A percentile compares a stretch with the other conserved stretches of the same genome.
Conservation (phyloP, 1,284 basidiomycete species). For the Pascua guehoae region DNA sequence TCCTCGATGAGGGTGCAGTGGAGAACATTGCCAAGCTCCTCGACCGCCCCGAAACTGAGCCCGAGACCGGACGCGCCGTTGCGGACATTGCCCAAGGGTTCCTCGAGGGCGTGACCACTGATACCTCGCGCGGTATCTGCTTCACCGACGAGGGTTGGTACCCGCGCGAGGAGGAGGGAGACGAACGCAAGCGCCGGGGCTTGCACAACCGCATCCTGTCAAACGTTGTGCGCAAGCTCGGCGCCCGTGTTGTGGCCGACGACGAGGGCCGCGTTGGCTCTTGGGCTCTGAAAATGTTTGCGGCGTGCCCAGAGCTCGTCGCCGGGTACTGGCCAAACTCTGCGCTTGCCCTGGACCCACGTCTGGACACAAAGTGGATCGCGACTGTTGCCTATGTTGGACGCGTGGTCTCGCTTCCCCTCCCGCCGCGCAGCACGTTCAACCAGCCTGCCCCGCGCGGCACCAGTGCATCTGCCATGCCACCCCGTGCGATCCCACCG, state of each 20-base stretch:
- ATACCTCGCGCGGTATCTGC: conserved; percentile 77
- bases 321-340: conserved; percentile 73
- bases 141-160: conserved; percentile 92
- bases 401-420: conserved; percentile 66
- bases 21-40: conserved; percentile 73
- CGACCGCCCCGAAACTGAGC: conserved; percentile 66
- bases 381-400: conserved; percentile 79
- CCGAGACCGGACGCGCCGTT: conserved; percentile 53
- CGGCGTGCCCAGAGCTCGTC: conserved; percentile 80
- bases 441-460: conserved; percentile 33
- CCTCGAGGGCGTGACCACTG: conserved; percentile 77
- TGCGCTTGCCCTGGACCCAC: conserved; percentile 75
- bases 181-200: conserved; percentile 49
- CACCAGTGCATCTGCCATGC: conserved; percentile 34
- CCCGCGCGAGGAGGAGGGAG: conserved; percentile 55
- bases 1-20: conserved; percentile 55
- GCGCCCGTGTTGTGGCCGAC: conserved; percentile 63
- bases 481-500: conserved; percentile 67
- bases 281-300: conserved; percentile 70
- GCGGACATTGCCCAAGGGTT: conserved; percentile 85
- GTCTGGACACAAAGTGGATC: conserved; percentile 83
- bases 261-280: conserved; percentile 76
- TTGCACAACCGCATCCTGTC: conserved; percentile 81
- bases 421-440: conserved; percentile 63
- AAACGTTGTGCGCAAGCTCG: conserved; percentile 66